Conservation (phyloP, 805 yeast species). For the Tetrapisispora pingtungensis region DNA sequence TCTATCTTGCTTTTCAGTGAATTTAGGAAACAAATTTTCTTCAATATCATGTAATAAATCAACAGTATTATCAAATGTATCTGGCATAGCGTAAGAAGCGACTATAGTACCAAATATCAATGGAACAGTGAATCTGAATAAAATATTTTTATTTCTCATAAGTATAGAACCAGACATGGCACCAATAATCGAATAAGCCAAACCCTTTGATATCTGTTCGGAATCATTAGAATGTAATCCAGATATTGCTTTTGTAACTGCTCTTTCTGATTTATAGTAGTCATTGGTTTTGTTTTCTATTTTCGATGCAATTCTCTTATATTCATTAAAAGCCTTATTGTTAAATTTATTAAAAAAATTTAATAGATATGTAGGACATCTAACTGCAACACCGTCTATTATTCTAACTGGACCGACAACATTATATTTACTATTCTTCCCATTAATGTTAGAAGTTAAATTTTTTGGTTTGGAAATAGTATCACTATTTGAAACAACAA, state of each 20-base stretch:
- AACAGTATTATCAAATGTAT: constrained; percentile 42
- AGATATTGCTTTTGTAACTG: constrained; percentile 42
- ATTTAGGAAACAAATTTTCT: constrained; percentile 25
- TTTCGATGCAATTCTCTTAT: constrained; percentile 20
- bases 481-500: constrained; percentile 17
- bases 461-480: constrained; percentile 10
- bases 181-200: constrained; percentile 46
- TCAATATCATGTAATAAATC: constrained; percentile 42
- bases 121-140: constrained; percentile 42
- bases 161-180: constrained; percentile 50
- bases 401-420: constrained; percentile 16
- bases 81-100: constrained; percentile 47
- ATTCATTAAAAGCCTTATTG: constrained; percentile 4
- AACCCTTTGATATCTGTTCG: constrained; percentile 50
- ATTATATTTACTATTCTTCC: constrained; percentile 1
- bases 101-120: constrained; percentile 41
- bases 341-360: constrained; percentile 12
- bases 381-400: constrained; percentile 23
- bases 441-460: constrained; percentile 3
- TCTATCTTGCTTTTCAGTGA: constrained; percentile 16
- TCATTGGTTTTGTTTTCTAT: constrained; percentile 36
- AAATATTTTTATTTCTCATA: constrained; percentile 42
- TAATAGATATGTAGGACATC: constrained; percentile 17
- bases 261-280: constrained; percentile 40
- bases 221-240: constrained; percentile 41